phyloP scores from a whole-genome alignment of 805 yeast species.

The Candida piceae region DNA sequence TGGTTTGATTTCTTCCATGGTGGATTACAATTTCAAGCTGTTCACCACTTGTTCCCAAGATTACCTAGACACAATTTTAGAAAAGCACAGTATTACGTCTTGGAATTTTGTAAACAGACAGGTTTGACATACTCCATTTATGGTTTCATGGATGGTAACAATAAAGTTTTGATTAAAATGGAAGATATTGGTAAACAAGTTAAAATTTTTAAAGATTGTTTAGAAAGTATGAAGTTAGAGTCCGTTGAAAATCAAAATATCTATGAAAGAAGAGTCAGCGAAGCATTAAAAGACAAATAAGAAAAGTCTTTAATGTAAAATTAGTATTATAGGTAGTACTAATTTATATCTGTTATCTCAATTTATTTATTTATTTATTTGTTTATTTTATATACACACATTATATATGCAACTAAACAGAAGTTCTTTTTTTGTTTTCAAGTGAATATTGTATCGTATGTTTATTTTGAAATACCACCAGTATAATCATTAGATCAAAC shows the following conservation, averaged over 20 bases:
- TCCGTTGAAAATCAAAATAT: constrained; percentile 27
- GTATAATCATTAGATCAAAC: constrained; percentile 1
- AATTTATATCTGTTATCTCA: too few species aligned
- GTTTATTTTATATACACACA: too few species aligned
- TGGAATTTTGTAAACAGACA: constrained; percentile 68
- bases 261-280: constrained; percentile 26
- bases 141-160: constrained; percentile 78
- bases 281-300: constrained; percentile 7
- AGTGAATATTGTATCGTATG: too few species aligned
- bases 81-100: constrained; percentile 63
- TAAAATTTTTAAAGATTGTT: constrained; percentile 66
- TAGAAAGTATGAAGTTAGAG: constrained; percentile 56
- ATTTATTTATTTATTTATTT: too few species aligned
- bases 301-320: not conserved
- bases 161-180: constrained; percentile 60
- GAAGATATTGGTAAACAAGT: constrained; percentile 80
- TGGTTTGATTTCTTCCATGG: constrained; percentile 93
- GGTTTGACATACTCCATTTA: constrained; percentile 80
- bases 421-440: too few species aligned
- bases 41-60: constrained; percentile 86
- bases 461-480: too few species aligned
- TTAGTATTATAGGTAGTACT: too few species aligned
- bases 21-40: constrained; percentile 86
- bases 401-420: too few species aligned
- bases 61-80: constrained; percentile 85